Percentiles rank a stretch among this genome's conserved stretches.
phyloP scores from a whole-genome alignment of 306 rosid species.

The Trichosanthes cucumerina region DNA sequence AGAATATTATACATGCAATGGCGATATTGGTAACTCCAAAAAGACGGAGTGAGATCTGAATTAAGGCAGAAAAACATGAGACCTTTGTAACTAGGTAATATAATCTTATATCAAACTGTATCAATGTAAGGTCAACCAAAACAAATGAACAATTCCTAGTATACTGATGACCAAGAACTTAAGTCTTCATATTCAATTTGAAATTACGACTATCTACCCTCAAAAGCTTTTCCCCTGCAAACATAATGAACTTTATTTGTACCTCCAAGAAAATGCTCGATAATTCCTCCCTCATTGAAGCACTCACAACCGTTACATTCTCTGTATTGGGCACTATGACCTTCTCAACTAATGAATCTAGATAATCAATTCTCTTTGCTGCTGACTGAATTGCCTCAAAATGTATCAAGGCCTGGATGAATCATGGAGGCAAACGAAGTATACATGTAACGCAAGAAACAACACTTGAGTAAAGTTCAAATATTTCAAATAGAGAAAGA shows the following conservation, averaged over 20 bases:
- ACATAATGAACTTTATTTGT: not conserved
- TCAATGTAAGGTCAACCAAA: not conserved
- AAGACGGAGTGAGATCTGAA: not conserved
- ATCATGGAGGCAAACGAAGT: conserved; percentile 12
- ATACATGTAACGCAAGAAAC: not conserved
- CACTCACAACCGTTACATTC: conserved; percentile 37
- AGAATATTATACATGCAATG: not conserved
- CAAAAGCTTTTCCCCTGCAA: not conserved
- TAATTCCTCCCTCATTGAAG: conserved; percentile 74
- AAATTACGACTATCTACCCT: not conserved
- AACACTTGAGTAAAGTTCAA: not conserved
- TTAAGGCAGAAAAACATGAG: not conserved
- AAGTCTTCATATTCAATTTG: not conserved
- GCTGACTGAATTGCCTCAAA: conserved; percentile 71
- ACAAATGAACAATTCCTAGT: not conserved
- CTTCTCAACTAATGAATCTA: conserved; percentile 70
- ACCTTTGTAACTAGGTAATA: not conserved
- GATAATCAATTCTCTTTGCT: conserved; percentile 59
- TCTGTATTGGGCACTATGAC: conserved; percentile 61
- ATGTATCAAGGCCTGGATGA: conserved; percentile 72
- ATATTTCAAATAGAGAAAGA: conserved; percentile 12
- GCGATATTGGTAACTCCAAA: not conserved
- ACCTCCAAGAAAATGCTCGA: conserved; percentile 92
- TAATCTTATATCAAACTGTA: not conserved
- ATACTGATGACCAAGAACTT: not conserved